Conservation (phyloP, 2,329 filamentous ascomycete genomes). For the Diaporthe vexans region DNA sequence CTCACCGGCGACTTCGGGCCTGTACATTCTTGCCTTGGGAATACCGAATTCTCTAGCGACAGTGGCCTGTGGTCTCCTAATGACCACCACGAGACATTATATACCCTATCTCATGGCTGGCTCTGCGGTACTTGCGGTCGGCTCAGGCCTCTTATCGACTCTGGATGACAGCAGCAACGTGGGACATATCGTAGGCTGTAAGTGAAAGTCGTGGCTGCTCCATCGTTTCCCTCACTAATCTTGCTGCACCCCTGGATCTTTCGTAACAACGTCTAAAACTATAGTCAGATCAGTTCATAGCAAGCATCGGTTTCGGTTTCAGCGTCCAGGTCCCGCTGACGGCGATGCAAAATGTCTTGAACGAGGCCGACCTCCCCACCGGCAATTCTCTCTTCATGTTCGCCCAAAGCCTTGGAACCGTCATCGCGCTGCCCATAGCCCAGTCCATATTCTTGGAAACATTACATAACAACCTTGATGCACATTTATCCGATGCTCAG, state of each 20-base stretch:
- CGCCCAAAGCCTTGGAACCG: background rate
- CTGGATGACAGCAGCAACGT: background rate
- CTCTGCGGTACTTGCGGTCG: slow-evolving; percentile 23
- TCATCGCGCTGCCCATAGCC: slow-evolving; percentile 8
- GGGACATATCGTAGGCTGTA: slow-evolving; percentile 18
- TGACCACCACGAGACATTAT: slow-evolving; percentile 3
- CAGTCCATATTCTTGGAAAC: slow-evolving; percentile 10
- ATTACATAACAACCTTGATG: background rate
- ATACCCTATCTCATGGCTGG: slow-evolving; percentile 31
- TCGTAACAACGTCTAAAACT: background rate
- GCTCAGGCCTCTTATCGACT: slow-evolving; percentile 27
- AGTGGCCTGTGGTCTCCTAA: slow-evolving; percentile 24
- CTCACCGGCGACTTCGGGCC: slow-evolving; percentile 30
- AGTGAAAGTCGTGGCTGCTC: background rate
- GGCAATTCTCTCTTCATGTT: slow-evolving; percentile 25
- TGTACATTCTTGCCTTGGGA: slow-evolving; percentile 32
- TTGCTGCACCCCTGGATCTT: background rate
- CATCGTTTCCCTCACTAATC: no score
- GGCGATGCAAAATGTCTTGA: slow-evolving; percentile 36
- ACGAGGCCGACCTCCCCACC: background rate
- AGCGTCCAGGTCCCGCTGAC: slow-evolving; percentile 30
- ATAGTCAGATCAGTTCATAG: slow-evolving; percentile 23
- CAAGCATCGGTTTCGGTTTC: slow-evolving; percentile 31
- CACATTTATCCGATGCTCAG: background rate
- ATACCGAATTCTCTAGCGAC: slow-evolving; percentile 25